Percentiles rank a stretch among this genome's conserved stretches.
These are phyloP conservation scores for Neonectria faginata DNA, from an alignment of 2,329 filamentous ascomycete species.

Conservation along the genomic window DNA sequence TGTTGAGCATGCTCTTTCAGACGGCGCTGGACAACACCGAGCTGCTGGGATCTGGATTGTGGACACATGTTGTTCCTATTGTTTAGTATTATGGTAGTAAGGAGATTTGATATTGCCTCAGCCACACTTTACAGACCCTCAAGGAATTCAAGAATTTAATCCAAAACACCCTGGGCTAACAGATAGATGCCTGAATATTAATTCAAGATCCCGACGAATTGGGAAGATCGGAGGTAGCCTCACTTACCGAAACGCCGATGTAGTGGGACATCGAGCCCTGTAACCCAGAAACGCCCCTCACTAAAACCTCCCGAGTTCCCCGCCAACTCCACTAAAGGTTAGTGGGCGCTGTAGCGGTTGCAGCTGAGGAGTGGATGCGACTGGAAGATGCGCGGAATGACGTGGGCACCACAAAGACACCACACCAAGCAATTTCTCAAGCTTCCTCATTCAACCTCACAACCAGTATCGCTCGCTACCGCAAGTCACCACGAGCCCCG, in stretches of 20 bases:
- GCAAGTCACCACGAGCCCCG: background rate
- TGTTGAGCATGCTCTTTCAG: too few species aligned
- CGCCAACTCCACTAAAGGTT: background rate
- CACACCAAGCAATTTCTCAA: background rate
- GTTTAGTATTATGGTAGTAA: too few species aligned
- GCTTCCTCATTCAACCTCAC: slow-evolving; percentile 4
- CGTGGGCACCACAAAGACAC: slow-evolving; percentile 1
- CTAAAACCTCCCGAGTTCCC: background rate
- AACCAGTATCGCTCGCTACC: background rate
- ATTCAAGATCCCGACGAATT: too few species aligned
- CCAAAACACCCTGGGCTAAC: background rate
- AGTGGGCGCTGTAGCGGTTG: background rate
- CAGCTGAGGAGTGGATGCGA: background rate
- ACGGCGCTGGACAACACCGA: too few species aligned
- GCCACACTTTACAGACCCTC: background rate
- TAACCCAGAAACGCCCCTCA: background rate
- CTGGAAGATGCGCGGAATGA: background rate
- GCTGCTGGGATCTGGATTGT: too few species aligned
- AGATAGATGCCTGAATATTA: too few species aligned
- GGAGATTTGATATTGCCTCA: too few species aligned
- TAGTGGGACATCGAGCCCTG: background rate
- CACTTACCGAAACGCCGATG: too few species aligned
- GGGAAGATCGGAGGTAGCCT: too few species aligned
- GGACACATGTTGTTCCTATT: too few species aligned
- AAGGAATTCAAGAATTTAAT: background rate